Percentiles rank a stretch among this genome's conserved stretches.
Evolutionary conservation across 805 yeast species (phyloP).

Genomic region (Ogataea pini): DNA sequence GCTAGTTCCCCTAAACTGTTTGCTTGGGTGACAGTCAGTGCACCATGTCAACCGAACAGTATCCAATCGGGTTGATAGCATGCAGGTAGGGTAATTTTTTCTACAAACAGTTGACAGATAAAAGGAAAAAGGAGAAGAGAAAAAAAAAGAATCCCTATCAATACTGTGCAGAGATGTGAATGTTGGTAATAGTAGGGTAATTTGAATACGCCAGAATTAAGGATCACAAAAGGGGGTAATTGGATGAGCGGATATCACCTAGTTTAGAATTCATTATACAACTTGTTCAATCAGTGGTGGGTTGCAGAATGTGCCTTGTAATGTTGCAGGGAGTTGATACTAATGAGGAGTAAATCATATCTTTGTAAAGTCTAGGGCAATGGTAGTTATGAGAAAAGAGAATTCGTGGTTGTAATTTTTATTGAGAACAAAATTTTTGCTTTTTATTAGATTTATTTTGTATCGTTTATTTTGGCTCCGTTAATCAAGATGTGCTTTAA

Average conservation of each 20-base stretch:
- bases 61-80: not conserved
- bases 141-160: not conserved
- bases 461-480: not conserved
- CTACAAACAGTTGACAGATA: not conserved
- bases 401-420: no score
- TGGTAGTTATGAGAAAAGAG: no score
- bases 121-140: not conserved
- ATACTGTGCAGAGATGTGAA: not conserved
- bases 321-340: no score
- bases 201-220: not conserved
- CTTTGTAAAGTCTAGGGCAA: no score
- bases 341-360: no score
- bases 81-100: constrained; percentile 3
- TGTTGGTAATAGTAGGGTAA: not conserved
- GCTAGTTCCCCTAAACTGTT: not conserved
- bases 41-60: not conserved
- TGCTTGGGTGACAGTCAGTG: not conserved
- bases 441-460: not conserved
- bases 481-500: no score
- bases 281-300: no score
- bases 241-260: no score
- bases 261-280: no score
- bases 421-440: no score
- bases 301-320: no score
- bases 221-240: no score